Evolutionary conservation across 192 early-diverging fungal genomes (phyloP).

Genomic region (Phycomyces blakesleeanus): DNA sequence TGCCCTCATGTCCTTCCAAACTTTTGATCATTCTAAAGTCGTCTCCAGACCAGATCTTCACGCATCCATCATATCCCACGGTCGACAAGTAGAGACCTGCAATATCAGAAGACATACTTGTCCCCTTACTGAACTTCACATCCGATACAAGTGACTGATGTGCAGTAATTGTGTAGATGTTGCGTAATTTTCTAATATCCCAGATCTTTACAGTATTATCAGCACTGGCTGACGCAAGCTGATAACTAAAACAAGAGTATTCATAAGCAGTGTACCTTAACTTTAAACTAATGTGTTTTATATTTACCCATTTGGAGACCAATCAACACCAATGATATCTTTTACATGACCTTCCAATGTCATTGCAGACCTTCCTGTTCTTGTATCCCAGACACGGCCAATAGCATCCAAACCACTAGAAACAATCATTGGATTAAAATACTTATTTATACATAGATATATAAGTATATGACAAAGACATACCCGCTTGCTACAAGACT

Average conservation of each 20-base stretch:
- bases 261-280: neutral
- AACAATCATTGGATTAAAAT: neutral
- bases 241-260: constrained; percentile 47
- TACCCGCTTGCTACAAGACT: constrained; percentile 84
- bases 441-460: constrained; percentile 4
- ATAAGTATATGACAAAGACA: constrained; percentile 15
- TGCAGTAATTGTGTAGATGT: constrained; percentile 82
- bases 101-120: constrained; percentile 21
- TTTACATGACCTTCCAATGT: constrained; percentile 89
- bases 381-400: constrained; percentile 93
- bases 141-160: constrained; percentile 88
- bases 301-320: constrained; percentile 75
- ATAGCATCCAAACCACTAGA: constrained; percentile 87
- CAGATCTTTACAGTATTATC: constrained; percentile 92
- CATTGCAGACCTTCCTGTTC: constrained; percentile 87
- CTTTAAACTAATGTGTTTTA: neutral
- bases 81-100: constrained; percentile 79
- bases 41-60: constrained; percentile 91
- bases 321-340: constrained; percentile 85
- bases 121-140: constrained; percentile 60
- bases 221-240: constrained; percentile 85
- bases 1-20: constrained; percentile 83
- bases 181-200: constrained; percentile 80
- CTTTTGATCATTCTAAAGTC: constrained; percentile 90
- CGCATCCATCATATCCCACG: constrained; percentile 82